Evolutionary conservation across 495 filamentous ascomycete genomes (phyloP), one percentile per base, ranked within the genome.

Genomic region (Hyaloscypha variabilis): DNA sequence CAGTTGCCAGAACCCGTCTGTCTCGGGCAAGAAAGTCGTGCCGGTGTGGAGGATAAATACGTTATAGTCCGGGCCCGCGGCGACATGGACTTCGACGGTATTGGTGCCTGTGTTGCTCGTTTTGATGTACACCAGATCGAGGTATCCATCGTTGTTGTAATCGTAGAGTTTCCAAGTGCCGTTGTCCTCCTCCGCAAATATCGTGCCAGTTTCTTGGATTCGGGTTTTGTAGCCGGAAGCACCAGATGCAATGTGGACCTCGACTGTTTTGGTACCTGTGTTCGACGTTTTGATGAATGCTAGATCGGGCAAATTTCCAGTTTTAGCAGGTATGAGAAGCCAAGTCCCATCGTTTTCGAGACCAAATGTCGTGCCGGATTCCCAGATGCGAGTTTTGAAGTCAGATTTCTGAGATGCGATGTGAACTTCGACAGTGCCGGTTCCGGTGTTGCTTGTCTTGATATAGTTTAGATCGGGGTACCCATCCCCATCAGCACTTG

Each of bases 1-100:
- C 17, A 57, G 21, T 28, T 28, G 26, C 54, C 54, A 57, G 30
- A 57, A 28, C 2, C 54, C 54, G 31, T 57, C 30, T 6, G 26
- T 31, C 30, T 57, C 54, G 24, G 54, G 54, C 26, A 14, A 19
- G 54, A 57, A 57, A 14, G 54, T 30, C 6, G 54, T 57, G 54
- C 54, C 54, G 8, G 54, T 57, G 14, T 28, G 26, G 11, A 57
- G 25, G 24, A 57, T 3, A 2, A 6, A 42, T 2, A 11, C 3
- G 4, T 14, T 42, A 14, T 42, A 42, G 2, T 6, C 2, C 17
- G 39, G 39, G 3, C 39, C 39, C 13, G 39, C 39, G 17, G 39
- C 39, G 14, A 42, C 39, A 42, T 42, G 39, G 3, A 42, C 39
- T 14, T 42, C 39, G 14, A 42, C 39, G 14, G 39, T 11, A 14